Conservation (phyloP, 2,329 filamentous ascomycete species). For the Epichloe sibirici region DNA sequence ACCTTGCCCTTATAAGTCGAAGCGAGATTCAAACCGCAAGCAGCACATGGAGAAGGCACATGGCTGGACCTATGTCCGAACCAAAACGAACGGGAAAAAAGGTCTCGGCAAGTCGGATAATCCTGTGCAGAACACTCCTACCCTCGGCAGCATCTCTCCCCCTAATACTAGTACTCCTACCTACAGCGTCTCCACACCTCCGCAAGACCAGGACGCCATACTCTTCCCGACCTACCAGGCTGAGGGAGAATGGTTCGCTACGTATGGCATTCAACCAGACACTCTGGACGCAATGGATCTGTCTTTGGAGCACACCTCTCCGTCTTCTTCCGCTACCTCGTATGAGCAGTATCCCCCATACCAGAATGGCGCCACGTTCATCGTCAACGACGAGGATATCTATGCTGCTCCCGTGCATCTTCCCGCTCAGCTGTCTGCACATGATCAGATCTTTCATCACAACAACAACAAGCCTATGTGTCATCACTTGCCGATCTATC, state of each 20-base stretch:
- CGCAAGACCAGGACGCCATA: conserved; percentile 30
- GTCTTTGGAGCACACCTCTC: conserved; percentile 26
- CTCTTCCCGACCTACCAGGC: conserved; percentile 37
- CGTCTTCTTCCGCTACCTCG: conserved; percentile 21
- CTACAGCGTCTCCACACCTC: conserved; percentile 44
- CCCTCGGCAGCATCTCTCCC: conserved; percentile 48
- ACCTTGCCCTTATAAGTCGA: conserved; percentile 85
- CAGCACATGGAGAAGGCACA: conserved; percentile 98
- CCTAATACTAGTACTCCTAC: conserved; percentile 40
- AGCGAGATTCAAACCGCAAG: conserved; percentile 93
- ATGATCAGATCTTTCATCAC: conserved; percentile 20
- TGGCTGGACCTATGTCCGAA: conserved; percentile 78
- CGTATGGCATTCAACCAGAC: conserved; percentile 19
- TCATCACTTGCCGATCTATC: conserved; percentile 27
- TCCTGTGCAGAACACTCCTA: conserved; percentile 41
- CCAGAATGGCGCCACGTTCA: conserved; percentile 49
- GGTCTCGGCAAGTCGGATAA: conserved; percentile 30
- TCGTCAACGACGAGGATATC: conserved; percentile 48
- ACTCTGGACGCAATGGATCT: conserved; percentile 30
- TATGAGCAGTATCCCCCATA: conserved; percentile 47
- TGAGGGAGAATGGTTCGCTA: conserved; percentile 32
- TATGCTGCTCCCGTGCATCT: conserved; percentile 47
- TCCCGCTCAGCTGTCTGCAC: conserved; percentile 33
- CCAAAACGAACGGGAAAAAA: conserved; percentile 79
- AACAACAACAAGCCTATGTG: conserved; percentile 30